Evolutionary conservation across 2,329 filamentous ascomycete species (phyloP), one percentile per base, ranked within the genome.

Genomic region (Alternaria postmessia): DNA sequence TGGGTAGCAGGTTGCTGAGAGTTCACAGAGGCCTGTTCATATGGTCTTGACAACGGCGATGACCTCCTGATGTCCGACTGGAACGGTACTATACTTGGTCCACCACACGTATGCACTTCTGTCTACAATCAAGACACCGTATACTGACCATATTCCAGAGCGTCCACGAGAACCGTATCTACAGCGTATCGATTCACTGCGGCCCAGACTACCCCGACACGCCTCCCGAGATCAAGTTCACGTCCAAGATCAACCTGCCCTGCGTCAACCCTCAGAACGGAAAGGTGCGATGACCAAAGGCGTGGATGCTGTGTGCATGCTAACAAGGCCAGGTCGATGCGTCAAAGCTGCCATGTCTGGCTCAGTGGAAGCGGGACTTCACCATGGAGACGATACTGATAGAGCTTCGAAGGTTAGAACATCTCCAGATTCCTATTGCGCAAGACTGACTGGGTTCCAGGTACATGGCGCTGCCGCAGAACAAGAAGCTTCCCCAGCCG

Each of bases 121-220:
- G 38, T 20, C n/a, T 34, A 4, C 54, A 66, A 8, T 30, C n/a
- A 16, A 6, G 1, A 14, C 2, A 5, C 28, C 30, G 3, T 3
- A 11, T 30, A 54, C 61, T 71, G 32, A 72, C 43, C 39, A 6
- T 11, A 8, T 51, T 32, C 18, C 75, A 95, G 92, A 96, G 93
- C 81, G 93, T 90, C 64, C 94, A 98, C 79, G 95, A 99, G 85
- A 99, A 99, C 82, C 91, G 95, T 75, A 99, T 99, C 83, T 99
- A 99, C 86, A 96, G 93, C 70, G 87, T 99, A 73, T 96, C 94
- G 81, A 97, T 99, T 83, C 91, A 96, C 83, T 99, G 95, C 83
- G 94, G 93, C 64, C 85, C 89, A 49, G 84, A 91, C 59, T 99
- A 99, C 79, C 95, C 95, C 53, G 93, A 97, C 78, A 84, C 87